phyloP scores from a whole-genome alignment of 1,139 yeast genomes.

The Magnusiomyces magnusii region DNA sequence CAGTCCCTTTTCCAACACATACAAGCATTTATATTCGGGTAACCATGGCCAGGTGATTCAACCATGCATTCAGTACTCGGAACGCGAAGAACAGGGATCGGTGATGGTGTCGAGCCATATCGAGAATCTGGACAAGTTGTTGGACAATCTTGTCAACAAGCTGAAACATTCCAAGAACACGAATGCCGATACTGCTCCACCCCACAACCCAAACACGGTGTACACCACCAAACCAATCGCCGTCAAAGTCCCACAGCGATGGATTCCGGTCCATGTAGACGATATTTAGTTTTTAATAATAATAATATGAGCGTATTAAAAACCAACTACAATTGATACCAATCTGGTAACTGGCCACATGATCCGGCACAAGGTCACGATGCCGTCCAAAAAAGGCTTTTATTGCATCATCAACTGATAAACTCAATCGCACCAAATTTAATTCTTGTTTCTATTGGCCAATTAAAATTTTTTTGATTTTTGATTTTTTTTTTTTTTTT shows the following conservation, averaged over 20 bases:
- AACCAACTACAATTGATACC: no score
- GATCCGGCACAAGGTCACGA: no score
- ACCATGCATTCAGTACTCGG: background rate
- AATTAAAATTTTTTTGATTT: no score
- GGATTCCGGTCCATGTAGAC: background rate
- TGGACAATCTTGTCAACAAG: background rate
- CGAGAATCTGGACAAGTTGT: background rate
- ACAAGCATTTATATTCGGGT: conserved; percentile 1
- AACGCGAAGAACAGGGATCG: background rate
- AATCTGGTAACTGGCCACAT: no score
- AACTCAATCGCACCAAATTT: no score
- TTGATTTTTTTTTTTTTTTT: no score
- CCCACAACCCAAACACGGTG: background rate
- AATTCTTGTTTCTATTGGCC: no score
- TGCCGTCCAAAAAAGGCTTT: no score
- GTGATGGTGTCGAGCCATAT: background rate
- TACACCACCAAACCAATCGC: background rate
- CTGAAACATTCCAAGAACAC: background rate
- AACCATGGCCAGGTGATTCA: conserved; percentile 2
- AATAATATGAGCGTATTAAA: no score
- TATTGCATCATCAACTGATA: no score
- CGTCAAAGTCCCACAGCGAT: background rate
- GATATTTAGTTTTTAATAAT: background rate
- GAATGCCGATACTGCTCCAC: background rate
- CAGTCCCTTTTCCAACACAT: background rate